phyloP scores from a whole-genome alignment of 441 rosid genomes.

The Adansonia grandidieri region DNA sequence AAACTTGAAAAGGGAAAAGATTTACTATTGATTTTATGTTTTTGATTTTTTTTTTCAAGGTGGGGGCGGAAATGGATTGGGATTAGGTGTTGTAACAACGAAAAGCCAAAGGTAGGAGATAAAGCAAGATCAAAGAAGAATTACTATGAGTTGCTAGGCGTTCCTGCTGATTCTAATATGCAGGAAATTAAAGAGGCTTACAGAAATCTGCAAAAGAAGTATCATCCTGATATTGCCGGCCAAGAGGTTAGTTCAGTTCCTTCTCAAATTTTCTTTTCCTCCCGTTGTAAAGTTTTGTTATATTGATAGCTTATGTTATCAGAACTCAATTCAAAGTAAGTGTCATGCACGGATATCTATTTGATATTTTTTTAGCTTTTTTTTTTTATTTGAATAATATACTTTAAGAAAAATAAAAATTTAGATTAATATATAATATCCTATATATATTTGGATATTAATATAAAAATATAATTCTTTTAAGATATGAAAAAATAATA shows the following conservation, averaged over 20 bases:
- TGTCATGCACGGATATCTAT: neutral
- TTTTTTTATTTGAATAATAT: no score
- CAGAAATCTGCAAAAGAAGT: conserved; percentile 64
- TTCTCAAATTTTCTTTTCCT: neutral
- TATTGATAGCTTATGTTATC: neutral
- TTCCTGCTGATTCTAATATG: conserved; percentile 45
- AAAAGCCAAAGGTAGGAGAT: conserved; percentile 11
- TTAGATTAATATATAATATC: neutral
- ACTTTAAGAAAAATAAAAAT: no score
- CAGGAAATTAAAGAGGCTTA: conserved; percentile 62
- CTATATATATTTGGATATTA: no score
- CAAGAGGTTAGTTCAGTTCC: conserved; percentile 43
- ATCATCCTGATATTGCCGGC: conserved; percentile 72
- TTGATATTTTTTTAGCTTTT: no score
- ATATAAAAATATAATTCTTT: no score
- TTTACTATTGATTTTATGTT: neutral
- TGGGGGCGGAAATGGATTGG: conserved; percentile 31
- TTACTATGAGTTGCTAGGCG: conserved; percentile 62
- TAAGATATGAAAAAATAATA: no score
- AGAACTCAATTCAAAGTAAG: neutral
- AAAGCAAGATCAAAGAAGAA: conserved; percentile 36
- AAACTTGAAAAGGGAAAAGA: neutral
- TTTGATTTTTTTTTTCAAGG: conserved; percentile 19
- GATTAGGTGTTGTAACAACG: conserved; percentile 36
- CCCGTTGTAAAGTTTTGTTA: neutral